Evolutionary conservation across 2,329 filamentous ascomycete genomes (phyloP).

Genomic region (Torrubiellomyces zombiae): DNA sequence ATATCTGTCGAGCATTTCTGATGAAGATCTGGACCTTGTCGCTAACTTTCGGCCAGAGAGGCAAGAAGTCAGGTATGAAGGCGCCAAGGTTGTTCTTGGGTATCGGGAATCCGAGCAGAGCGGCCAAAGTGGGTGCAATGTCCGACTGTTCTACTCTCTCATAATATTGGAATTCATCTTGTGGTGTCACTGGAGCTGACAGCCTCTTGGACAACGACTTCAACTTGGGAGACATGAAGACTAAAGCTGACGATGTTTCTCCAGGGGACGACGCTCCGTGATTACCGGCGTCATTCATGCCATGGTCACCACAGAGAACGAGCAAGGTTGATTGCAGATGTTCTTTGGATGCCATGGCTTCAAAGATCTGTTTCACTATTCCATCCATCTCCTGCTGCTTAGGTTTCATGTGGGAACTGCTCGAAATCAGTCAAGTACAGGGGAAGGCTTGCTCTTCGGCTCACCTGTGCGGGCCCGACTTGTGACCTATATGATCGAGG

Average conservation of each 20-base stretch:
- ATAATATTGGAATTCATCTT: slow-evolving; percentile 70
- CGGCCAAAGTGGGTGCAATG: slow-evolving; percentile 75
- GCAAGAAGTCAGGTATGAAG: slow-evolving; percentile 63
- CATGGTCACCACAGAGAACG: slow-evolving; percentile 82
- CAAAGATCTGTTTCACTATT: slow-evolving; percentile 61
- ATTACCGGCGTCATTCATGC: slow-evolving; percentile 98
- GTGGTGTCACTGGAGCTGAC: slow-evolving; percentile 37
- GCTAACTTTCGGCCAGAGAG: slow-evolving; percentile 43
- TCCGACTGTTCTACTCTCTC: slow-evolving; percentile 82
- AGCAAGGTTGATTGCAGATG: slow-evolving; percentile 68
- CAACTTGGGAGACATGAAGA: slow-evolving; percentile 81
- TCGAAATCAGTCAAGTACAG: slow-evolving; percentile 4
- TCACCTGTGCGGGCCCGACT: slow-evolving; percentile 72
- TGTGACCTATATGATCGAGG: slow-evolving; percentile 94
- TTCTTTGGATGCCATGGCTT: slow-evolving; percentile 50
- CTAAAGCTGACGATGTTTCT: slow-evolving; percentile 81
- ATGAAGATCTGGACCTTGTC: slow-evolving; percentile 54
- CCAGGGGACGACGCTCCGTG: slow-evolving; percentile 88
- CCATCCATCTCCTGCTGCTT: slow-evolving; percentile 92
- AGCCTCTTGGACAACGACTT: slow-evolving; percentile 30
- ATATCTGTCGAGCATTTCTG: slow-evolving; percentile 67
- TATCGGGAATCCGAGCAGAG: slow-evolving; percentile 71
- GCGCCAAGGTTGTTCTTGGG: slow-evolving; percentile 82
- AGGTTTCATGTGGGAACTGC: slow-evolving; percentile 71
- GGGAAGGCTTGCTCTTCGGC: no score